Base-by-base conservation (phyloP, 345 rosid genomes). In the Kandelia obovata region DNA sequence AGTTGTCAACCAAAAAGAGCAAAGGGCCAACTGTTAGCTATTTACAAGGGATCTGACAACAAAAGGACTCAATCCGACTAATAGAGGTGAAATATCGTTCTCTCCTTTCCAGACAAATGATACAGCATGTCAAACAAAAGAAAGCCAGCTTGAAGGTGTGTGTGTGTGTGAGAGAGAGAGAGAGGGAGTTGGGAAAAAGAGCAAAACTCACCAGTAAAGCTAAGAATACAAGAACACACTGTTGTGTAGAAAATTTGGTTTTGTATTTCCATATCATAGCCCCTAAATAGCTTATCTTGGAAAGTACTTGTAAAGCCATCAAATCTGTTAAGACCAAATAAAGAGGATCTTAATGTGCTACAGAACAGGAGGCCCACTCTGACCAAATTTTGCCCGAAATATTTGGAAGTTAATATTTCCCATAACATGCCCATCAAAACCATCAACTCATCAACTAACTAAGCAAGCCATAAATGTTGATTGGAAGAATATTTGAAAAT, bases 221-320 rank as follows among this genome's bases (percentile, higher is more conserved):
- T 94, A 46, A 94, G 93, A 68, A 85, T 27, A 69, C 87, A 89
- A 20, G 98, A 94, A 78, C 92, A 89, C 67, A 85, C 53, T 27
- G 98, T 84, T 27, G 98, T 91, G 83, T 94, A 94, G 88, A 94
- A 94, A 81, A 94, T 94, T 77, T 94, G 97, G 62, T 88, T 94
- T 82, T 91, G 93, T 79, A 94, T 94, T 70, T 91, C 98, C 98
- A 94, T 91, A 73, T 94, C 73, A 71, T 94, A 89, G 58, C 97
- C 98, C 82, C 85, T 89, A 67, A 94, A 94, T 75, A 94, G 78
- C 73, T 91, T 94, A 78, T 94, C 97, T 83, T 94, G 97, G 73
- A 92, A 91, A 25, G 98, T 94, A 82, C 97, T 94, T n/a, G 97
- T 91, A 77, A 94, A 94, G 47, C 98, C 97, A 82, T 94, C 97